phyloP scores from a whole-genome alignment of 2,329 filamentous ascomycete species.

The Paecilomyces variotii region DNA sequence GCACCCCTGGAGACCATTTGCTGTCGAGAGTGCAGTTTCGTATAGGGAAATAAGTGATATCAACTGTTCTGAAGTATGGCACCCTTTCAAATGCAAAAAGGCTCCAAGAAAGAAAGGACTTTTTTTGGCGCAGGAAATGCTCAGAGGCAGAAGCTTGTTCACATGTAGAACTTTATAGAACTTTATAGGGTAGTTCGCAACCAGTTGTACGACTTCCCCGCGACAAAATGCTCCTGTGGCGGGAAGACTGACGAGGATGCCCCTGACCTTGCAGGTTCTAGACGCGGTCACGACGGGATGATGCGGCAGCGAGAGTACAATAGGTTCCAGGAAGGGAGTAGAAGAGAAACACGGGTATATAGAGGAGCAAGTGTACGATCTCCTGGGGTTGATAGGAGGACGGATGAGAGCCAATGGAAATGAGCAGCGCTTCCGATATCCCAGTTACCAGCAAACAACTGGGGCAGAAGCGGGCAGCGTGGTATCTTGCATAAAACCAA shows the following conservation, averaged over 20 bases:
- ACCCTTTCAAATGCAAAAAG: not conserved
- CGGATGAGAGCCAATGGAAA: not conserved
- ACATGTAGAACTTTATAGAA: not conserved
- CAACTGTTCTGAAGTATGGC: not conserved
- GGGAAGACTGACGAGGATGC: not conserved
- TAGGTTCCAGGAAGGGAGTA: not conserved
- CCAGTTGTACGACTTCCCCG: conserved; percentile 1
- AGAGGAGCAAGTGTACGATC: not conserved
- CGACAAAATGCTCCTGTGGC: not conserved
- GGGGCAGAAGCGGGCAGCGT: not conserved
- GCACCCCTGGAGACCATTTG: not conserved
- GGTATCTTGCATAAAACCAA: not conserved
- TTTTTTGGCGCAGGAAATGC: too few relatives aligned
- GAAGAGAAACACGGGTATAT: not conserved
- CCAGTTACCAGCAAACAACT: not conserved
- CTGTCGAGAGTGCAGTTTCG: not conserved
- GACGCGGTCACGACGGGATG: not conserved
- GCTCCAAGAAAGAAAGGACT: not conserved
- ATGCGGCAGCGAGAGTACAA: not conserved
- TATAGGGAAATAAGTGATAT: not conserved
- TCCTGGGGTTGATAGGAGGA: not conserved
- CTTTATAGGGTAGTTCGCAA: not conserved
- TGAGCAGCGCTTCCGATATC: not conserved
- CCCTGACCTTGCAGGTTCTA: not conserved
- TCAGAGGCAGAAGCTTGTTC: not conserved